phyloP scores from a whole-genome alignment of 1,139 yeast species.

The Citeromyces hawaiiensis region DNA sequence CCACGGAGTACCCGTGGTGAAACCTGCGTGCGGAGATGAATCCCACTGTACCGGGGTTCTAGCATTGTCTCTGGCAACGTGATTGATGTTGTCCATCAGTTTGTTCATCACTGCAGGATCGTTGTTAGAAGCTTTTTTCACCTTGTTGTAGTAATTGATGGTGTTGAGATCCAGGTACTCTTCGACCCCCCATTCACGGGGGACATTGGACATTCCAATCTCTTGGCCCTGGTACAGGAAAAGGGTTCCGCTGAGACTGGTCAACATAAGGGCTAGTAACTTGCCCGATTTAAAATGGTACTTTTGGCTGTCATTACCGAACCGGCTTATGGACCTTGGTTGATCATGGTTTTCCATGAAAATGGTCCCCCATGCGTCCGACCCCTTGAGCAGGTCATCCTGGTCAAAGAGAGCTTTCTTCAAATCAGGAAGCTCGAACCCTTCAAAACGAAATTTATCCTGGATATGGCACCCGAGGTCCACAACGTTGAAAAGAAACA shows the following conservation, averaged over 20 bases:
- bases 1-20: conserved; percentile 38
- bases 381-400: conserved; percentile 19
- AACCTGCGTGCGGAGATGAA: conserved; percentile 27
- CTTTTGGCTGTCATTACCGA: conserved; percentile 28
- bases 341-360: conserved; percentile 50
- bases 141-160: conserved; percentile 25
- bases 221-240: conserved; percentile 52
- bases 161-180: conserved; percentile 40
- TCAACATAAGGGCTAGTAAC: conserved; percentile 30
- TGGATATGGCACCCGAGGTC: conserved; percentile 22
- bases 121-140: conserved; percentile 10
- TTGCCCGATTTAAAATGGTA: conserved; percentile 27
- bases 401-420: conserved; percentile 24
- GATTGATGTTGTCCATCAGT: conserved; percentile 17
- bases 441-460: conserved; percentile 21
- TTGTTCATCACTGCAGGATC: conserved; percentile 19
- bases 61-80: conserved; percentile 40
- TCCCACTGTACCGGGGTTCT: conserved; percentile 51
- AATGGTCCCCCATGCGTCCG: conserved; percentile 49
- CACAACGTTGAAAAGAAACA: conserved; percentile 34
- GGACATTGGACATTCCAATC: conserved; percentile 37
- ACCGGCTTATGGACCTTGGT: conserved; percentile 37
- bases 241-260: conserved; percentile 39
- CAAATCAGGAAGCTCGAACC: conserved; percentile 26
- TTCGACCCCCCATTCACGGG: conserved; percentile 28